phyloP scores from a whole-genome alignment of 2,329 filamentous ascomycete genomes.

The Chalaropsis ovoidea region DNA sequence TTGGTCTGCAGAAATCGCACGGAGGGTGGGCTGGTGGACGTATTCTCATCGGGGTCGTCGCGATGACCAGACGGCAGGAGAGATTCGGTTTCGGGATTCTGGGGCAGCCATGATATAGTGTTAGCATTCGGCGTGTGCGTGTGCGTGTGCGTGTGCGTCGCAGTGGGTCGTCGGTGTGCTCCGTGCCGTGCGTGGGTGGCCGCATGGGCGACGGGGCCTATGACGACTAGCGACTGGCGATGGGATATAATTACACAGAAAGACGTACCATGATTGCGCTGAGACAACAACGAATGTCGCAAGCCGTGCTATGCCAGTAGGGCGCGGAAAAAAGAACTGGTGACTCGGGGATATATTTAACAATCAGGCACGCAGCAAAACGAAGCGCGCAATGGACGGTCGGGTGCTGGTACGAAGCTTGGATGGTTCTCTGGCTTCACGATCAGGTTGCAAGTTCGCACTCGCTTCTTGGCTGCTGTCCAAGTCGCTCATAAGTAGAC shows the following conservation, averaged over 20 bases:
- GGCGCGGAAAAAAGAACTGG: background rate
- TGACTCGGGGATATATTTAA: constrained; percentile 3
- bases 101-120: background rate
- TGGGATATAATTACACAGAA: background rate
- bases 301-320: constrained; percentile 4
- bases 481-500: constrained; percentile 3
- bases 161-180: background rate
- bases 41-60: constrained; percentile 30
- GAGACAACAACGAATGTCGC: constrained; percentile 1
- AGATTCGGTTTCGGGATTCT: constrained; percentile 27
- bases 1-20: constrained; percentile 1
- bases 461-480: too few species aligned
- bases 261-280: constrained; percentile 22
- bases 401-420: background rate
- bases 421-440: constrained; percentile 12
- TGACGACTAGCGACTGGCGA: background rate
- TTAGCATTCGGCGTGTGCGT: constrained; percentile 2
- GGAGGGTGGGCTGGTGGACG: constrained; percentile 29
- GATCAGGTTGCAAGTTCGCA: background rate
- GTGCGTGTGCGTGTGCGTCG: background rate
- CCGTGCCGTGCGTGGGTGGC: background rate
- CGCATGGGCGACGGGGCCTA: background rate
- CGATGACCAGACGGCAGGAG: constrained; percentile 32
- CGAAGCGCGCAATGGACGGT: background rate
- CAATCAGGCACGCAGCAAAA: background rate